These are phyloP conservation scores for Acanthamoeba rhysodes DNA, from an alignment of 208 protist genomes.

Conservation along the genomic window DNA sequence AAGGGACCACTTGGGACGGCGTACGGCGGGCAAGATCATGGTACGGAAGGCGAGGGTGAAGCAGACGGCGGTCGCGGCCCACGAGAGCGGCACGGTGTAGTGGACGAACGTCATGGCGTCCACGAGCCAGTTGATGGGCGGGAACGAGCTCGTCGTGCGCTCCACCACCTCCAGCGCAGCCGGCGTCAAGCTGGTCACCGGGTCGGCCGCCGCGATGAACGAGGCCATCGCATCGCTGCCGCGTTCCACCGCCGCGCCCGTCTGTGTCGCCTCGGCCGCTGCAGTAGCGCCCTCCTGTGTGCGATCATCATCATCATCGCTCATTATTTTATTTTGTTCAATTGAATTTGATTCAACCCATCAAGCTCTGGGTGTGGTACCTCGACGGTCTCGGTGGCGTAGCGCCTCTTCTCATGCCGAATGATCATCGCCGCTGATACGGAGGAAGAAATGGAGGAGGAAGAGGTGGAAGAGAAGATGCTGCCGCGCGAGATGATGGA, in stretches of 20 bases:
- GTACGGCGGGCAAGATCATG: slow-evolving; percentile 6
- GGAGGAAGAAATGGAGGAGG: not conserved
- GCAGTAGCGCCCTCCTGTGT: not conserved
- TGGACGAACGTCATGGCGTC: slow-evolving; percentile 18
- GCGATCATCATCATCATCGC: not conserved
- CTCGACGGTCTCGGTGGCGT: not conserved
- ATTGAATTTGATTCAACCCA: not conserved
- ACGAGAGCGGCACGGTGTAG: slow-evolving; percentile 22
- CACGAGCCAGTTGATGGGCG: slow-evolving; percentile 18
- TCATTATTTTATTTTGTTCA: not conserved
- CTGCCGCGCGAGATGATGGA: not conserved
- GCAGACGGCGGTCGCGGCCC: not conserved
- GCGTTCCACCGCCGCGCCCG: not conserved
- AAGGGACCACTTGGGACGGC: not conserved
- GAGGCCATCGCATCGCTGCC: slow-evolving; percentile 10
- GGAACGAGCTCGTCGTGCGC: not conserved
- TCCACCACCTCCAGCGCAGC: not conserved
- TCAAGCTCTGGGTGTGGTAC: not conserved
- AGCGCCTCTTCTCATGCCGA: not conserved
- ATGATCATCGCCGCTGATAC: not conserved
- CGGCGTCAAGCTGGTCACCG: not conserved
- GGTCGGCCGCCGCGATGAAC: slow-evolving; percentile 5
- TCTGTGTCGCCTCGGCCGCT: not conserved
- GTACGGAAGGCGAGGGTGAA: slow-evolving; percentile 11
- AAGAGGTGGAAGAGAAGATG: not conserved